Evolutionary conservation across 805 yeast genomes (phyloP), one percentile per base, ranked within the genome.

Genomic region (Metschnikowia continentalis): DNA sequence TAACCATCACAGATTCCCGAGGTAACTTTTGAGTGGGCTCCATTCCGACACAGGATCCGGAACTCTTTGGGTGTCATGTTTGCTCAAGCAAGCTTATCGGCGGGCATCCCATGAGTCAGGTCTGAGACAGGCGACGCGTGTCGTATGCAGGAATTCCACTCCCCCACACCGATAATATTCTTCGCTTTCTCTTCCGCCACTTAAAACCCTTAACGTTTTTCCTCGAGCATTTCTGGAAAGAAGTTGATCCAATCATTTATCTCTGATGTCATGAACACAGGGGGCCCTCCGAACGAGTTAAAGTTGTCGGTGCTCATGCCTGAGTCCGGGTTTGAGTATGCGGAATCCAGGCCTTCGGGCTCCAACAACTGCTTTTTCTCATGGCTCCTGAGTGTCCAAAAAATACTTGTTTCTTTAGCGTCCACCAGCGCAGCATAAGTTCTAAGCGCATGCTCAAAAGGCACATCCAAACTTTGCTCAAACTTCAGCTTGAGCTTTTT

Each of bases 1-100:
- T 61, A 65, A 4, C 72, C 71, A 6, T 57, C 52, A 11, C 60
- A 58, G 22, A 26, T 23, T 3, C 59, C 59, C 1, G 59, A 52
- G 3, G 64, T 60, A 22, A 47, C 51, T 13, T 48, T 22, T 1
- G 48, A 41, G 32, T 43, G 44, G 2, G 13, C 1, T 5, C 26
- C 49, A 11, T 38, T 32, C 23, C 48, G 26, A 35, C 55, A 52
- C 23, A 6, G 40, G 3, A 45, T 48, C 19, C 55, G 48, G 15
- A 53, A 45, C 15, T 50, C 49, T 10, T 22, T 3, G 3, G 55
- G 55, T 6, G 39, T 44, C 51, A 51, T 51, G 37, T 22, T 22
- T 32, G 33, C 6, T 20, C 13, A 14, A 22, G 23, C 35, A n/a
- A 22, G 32, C 20, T 22, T 42, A 5, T 32, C 45, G 19, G 26